Percentiles rank a stretch among this genome's conserved stretches.
These are phyloP conservation scores for Pestalotiopsis sp. DNA, from an alignment of 2,329 filamentous ascomycete species.

Conservation along the genomic window DNA sequence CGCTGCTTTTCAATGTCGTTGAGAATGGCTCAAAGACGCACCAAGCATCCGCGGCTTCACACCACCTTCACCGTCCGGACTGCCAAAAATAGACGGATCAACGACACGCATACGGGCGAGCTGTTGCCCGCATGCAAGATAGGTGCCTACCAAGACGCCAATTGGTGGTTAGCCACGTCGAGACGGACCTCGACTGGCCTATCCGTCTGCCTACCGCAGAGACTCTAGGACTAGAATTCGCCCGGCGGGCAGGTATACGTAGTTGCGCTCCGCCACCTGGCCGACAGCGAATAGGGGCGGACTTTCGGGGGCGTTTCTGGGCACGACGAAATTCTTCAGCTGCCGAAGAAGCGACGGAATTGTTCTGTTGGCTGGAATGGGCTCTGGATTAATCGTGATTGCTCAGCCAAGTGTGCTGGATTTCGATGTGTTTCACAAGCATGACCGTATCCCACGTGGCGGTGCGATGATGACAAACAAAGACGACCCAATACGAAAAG, in stretches of 20 bases:
- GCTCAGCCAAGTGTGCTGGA: not conserved
- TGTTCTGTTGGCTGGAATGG: too few relatives aligned
- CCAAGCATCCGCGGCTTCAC: not conserved
- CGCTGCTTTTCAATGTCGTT: too few relatives aligned
- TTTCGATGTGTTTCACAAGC: not conserved
- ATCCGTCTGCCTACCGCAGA: not conserved
- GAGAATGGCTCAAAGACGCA: not conserved
- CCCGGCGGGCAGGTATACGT: too few relatives aligned
- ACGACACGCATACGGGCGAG: not conserved
- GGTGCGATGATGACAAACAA: not conserved
- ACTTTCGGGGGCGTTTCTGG: too few relatives aligned
- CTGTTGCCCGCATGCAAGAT: not conserved
- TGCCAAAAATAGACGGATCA: not conserved
- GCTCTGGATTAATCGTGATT: not conserved
- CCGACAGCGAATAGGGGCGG: too few relatives aligned
- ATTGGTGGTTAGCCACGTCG: not conserved
- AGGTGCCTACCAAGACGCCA: not conserved
- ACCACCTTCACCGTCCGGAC: not conserved
- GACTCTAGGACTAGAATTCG: not conserved
- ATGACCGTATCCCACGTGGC: not conserved
- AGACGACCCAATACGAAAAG: not conserved
- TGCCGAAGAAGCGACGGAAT: too few relatives aligned
- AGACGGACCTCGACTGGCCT: not conserved
- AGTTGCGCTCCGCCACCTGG: too few relatives aligned
- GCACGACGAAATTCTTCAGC: too few relatives aligned